Evolutionary conservation across 1,139 yeast genomes (phyloP).

Genomic region (Suhomyces terraborum): DNA sequence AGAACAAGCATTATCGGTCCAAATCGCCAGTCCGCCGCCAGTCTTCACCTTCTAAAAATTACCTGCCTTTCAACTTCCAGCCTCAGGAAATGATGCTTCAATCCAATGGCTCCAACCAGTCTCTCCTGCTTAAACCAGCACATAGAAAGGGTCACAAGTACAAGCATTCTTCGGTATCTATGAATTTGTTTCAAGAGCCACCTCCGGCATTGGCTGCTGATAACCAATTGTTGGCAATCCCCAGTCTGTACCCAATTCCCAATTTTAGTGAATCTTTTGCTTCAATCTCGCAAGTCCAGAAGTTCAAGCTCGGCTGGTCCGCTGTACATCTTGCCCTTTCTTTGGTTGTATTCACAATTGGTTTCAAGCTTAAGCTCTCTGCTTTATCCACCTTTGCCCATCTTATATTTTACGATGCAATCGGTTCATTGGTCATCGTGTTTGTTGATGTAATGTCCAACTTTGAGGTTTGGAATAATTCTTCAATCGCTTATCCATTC

Average conservation of each 20-base stretch:
- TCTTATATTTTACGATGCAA: slow-evolving; percentile 80
- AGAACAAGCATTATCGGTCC: slow-evolving; percentile 35
- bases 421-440: slow-evolving; percentile 72
- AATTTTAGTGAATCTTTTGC: slow-evolving; percentile 60
- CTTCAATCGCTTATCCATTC: slow-evolving; percentile 86
- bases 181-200: slow-evolving; percentile 95
- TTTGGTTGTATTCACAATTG: slow-evolving; percentile 58
- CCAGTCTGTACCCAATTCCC: slow-evolving; percentile 82
- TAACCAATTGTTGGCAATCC: slow-evolving; percentile 67
- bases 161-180: slow-evolving; percentile 94
- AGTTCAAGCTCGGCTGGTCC: slow-evolving; percentile 66
- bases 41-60: slow-evolving; percentile 42
- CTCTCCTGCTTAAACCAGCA: slow-evolving; percentile 51
- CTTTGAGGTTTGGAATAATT: slow-evolving; percentile 86
- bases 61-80: slow-evolving; percentile 55
- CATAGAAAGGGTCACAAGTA: slow-evolving; percentile 94
- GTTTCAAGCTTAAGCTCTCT: slow-evolving; percentile 56
- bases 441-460: slow-evolving; percentile 80
- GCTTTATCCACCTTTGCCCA: slow-evolving; percentile 83
- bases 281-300: slow-evolving; percentile 57
- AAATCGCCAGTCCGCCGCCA: slow-evolving; percentile 43
- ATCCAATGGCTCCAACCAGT: slow-evolving; percentile 29
- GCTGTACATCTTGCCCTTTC: slow-evolving; percentile 59
- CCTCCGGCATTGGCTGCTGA: slow-evolving; percentile 45
- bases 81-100: slow-evolving; percentile 42